Evolutionary conservation across 78 protist species (phyloP).

Genomic region (Chrysochromulina parva): DNA sequence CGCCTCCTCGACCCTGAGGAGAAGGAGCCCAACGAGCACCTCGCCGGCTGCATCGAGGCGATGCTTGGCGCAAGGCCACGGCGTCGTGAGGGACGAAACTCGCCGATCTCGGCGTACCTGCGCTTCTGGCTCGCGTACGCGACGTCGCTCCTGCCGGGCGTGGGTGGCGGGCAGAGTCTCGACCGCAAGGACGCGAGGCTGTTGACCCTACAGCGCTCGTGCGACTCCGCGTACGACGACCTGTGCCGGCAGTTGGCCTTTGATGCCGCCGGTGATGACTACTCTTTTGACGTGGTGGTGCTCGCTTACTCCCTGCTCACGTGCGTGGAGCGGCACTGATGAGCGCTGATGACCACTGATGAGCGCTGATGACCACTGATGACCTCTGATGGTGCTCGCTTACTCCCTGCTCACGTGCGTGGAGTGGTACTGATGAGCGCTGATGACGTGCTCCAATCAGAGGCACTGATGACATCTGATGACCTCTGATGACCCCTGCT

Average conservation of each 20-base stretch:
- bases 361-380: no score
- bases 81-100: background rate
- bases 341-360: no score
- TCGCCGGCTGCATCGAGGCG: background rate
- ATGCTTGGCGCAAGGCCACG: background rate
- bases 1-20: background rate
- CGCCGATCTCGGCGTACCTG: background rate
- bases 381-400: no score
- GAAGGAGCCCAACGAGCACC: background rate
- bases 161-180: background rate
- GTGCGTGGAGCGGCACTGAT: no score
- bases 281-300: background rate
- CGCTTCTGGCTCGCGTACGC: background rate
- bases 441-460: no score
- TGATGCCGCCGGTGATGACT: background rate
- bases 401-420: no score
- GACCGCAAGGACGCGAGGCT: background rate
- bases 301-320: background rate
- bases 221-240: background rate
- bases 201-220: background rate
- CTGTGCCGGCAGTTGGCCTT: background rate
- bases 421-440: no score
- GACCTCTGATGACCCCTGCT: no score
- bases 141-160: background rate
- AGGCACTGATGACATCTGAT: no score